phyloP scores from a whole-genome alignment of 208 protist species.

The Angomonas ambiguus region DNA sequence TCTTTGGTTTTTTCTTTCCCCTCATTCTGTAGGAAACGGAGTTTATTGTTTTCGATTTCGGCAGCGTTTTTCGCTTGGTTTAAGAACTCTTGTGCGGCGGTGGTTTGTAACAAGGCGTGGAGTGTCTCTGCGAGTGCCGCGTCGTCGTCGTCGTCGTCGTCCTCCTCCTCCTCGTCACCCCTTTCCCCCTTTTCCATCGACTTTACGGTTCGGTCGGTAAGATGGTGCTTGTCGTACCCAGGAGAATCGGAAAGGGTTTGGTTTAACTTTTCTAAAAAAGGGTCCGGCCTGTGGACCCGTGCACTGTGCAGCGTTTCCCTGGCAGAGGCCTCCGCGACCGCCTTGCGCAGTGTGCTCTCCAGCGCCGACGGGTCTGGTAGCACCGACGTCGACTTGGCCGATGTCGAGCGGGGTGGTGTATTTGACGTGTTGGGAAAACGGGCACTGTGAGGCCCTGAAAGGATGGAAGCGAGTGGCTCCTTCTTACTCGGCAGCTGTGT shows the following conservation, averaged over 20 bases:
- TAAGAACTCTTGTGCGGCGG: not conserved
- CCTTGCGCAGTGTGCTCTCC: not conserved
- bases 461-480: not conserved
- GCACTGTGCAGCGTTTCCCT: not conserved
- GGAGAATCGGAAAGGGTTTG: not conserved
- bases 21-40: not conserved
- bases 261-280: not conserved
- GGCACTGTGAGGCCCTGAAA: not conserved
- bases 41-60: not conserved
- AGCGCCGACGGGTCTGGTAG: not conserved
- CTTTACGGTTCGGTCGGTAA: not conserved
- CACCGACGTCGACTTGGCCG: not conserved
- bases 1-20: not conserved
- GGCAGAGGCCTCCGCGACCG: conserved; percentile 4
- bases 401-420: not conserved
- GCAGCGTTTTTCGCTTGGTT: not conserved
- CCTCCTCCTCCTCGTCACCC: not conserved
- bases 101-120: not conserved
- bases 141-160: not conserved
- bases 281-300: not conserved
- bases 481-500: not conserved
- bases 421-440: not conserved
- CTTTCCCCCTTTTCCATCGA: not conserved
- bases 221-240: not conserved
- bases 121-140: not conserved